A percentile compares a stretch with the other conserved stretches of the same genome.
phyloP scores from a whole-genome alignment of 441 rosid species.

The Gossypium armourianum region DNA sequence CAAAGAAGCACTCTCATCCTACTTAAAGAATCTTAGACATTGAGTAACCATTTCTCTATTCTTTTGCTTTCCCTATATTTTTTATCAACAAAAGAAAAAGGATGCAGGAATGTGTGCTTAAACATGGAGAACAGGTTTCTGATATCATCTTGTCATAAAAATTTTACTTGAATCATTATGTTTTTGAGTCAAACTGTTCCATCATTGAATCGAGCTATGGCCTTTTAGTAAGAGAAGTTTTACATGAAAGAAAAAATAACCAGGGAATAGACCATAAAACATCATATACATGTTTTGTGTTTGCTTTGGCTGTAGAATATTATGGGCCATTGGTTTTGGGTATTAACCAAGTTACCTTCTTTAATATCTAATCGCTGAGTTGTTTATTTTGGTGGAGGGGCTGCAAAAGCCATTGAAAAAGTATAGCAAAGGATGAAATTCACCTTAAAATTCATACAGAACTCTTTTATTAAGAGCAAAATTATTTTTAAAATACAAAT shows the following conservation, averaged over 20 bases:
- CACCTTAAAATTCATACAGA: neutral
- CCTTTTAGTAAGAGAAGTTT: neutral
- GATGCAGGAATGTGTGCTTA: neutral
- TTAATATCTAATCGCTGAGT: neutral
- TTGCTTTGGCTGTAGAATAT: neutral
- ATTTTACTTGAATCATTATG: neutral
- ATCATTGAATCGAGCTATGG: neutral
- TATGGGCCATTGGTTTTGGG: neutral
- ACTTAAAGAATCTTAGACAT: neutral
- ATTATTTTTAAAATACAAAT: neutral
- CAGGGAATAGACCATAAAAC: neutral
- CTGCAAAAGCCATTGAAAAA: neutral
- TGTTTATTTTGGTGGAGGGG: neutral
- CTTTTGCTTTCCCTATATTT: neutral
- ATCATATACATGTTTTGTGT: neutral
- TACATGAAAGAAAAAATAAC: neutral
- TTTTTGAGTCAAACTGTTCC: neutral
- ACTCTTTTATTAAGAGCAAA: neutral
- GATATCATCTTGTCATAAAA: neutral
- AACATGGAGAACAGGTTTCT: neutral
- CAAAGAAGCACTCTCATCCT: neutral
- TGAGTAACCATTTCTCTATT: neutral
- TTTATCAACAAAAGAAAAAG: neutral
- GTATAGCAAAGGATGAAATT: neutral
- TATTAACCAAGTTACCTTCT: neutral